Conservation (phyloP, 1,284 basidiomycete genomes). For the Cryptococcus floricola region DNA sequence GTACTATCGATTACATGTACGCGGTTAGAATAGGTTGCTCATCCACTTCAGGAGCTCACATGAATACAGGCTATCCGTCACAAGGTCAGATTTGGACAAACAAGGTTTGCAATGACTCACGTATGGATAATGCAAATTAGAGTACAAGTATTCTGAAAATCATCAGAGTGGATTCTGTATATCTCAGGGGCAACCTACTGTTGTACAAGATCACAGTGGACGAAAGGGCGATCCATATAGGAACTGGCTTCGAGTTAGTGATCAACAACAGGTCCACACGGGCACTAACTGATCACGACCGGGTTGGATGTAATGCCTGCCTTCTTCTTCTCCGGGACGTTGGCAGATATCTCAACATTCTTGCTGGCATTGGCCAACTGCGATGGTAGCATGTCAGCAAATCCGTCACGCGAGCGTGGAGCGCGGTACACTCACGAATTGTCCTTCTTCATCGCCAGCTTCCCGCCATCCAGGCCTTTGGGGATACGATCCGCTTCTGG, state of each 20-base stretch:
- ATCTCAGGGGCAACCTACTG: slow-evolving; percentile 47
- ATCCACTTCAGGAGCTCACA: slow-evolving; percentile 41
- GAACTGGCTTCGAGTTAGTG: slow-evolving; percentile 26
- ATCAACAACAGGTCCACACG: neutral
- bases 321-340: slow-evolving; percentile 15
- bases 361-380: slow-evolving; percentile 5
- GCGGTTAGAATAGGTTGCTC: neutral
- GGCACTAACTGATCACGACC: slow-evolving; percentile 28
- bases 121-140: slow-evolving; percentile 70
- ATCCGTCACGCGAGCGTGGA: too few species aligned
- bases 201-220: slow-evolving; percentile 94
- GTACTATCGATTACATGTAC: slow-evolving; percentile 60
- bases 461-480: too few species aligned
- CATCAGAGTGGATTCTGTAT: neutral
- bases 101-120: slow-evolving; percentile 18
- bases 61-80: slow-evolving; percentile 42
- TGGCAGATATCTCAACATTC: slow-evolving; percentile 21
- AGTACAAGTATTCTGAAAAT: slow-evolving; percentile 68
- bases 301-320: slow-evolving; percentile 10
- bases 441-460: too few species aligned
- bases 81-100: slow-evolving; percentile 11
- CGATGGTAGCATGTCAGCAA: neutral
- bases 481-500: too few species aligned
- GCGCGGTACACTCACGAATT: too few species aligned
- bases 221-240: slow-evolving; percentile 70